Percentiles rank a stretch among this genome's conserved stretches.
Evolutionary conservation across 2,329 filamentous ascomycete genomes (phyloP).

Genomic region (Calonectria montana): DNA sequence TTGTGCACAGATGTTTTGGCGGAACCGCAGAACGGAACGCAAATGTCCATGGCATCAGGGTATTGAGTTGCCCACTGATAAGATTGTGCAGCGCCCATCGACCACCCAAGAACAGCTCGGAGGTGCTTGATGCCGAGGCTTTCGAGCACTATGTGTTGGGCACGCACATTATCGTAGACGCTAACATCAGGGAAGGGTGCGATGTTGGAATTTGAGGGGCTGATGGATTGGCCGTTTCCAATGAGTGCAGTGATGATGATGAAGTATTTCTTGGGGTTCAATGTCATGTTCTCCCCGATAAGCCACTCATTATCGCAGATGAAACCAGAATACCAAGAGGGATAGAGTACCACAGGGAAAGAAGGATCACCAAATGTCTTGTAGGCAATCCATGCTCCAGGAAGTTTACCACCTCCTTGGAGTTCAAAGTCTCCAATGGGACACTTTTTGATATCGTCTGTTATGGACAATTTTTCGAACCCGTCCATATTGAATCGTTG

Average conservation of each 20-base stretch:
- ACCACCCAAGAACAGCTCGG: constrained; percentile 64
- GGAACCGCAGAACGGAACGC: constrained; percentile 62
- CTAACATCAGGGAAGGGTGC: constrained; percentile 57
- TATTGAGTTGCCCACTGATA: constrained; percentile 64
- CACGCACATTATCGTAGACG: constrained; percentile 63
- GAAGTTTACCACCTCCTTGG: constrained; percentile 71
- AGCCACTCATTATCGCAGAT: constrained; percentile 83
- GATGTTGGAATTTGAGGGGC: constrained; percentile 59
- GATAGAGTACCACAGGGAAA: constrained; percentile 78
- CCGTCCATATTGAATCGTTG: not conserved
- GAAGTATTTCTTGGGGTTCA: constrained; percentile 67
- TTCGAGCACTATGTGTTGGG: constrained; percentile 58
- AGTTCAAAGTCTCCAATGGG: constrained; percentile 75
- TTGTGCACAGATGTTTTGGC: constrained; percentile 64
- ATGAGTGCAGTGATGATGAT: constrained; percentile 64
- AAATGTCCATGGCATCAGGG: constrained; percentile 58
- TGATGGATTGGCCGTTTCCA: constrained; percentile 65
- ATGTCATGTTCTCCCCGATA: constrained; percentile 71
- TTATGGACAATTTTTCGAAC: not conserved
- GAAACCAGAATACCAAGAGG: constrained; percentile 74
- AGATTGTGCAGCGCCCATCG: constrained; percentile 66
- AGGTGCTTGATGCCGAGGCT: constrained; percentile 56
- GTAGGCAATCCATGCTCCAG: constrained; percentile 77
- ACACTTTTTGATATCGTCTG: constrained; percentile 49
- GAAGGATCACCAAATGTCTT: constrained; percentile 76